Evolutionary conservation across 306 rosid species (phyloP), one percentile per base, ranked within the genome.

Genomic region (Sphenostylis stenocarpa): DNA sequence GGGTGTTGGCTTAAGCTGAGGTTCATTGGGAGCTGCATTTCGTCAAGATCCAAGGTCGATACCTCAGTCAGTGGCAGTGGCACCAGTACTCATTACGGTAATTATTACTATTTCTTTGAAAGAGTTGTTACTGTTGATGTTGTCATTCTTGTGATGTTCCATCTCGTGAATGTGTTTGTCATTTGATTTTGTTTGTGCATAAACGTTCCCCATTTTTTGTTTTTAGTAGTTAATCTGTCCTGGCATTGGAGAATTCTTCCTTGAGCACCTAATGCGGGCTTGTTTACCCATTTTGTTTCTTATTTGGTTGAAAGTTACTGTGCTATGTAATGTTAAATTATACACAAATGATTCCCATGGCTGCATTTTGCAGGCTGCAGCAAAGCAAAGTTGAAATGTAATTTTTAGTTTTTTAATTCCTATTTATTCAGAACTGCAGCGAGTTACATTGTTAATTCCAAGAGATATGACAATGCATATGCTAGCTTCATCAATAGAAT

Each of bases 21-120:
- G 84, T 82, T 90, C 69, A 77, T 94, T 81, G 90, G 96, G 6
- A 85, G 94, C 92, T 94, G 97, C 96, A 91, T 94, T 85, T 94
- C 94, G 84, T 88, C 98, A 80, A 91, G 98, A 94, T 92, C 98
- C 92, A 94, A 94, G 88, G 97, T 94, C 80, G 97, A 94, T 83
- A 90, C 81, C 83, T 91, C 98, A 39, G 82, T 84, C 16, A 91
- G 95, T 82, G 98, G 95, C 65, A 85, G 95, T 84, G 98, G 96
- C 61, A 84, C 89, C 82, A 87, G 94, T 79, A 69, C 90, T 87
- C 88, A 87, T 87, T 87, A 83, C 84, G 97, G 98, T 94, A 90
- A 83, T 34, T 24, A n/a, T 67, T 66, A 77, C 67, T 78, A 14
- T 66, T 81, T 83, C 71, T 72, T 62, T 39, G 58, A 3, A 57